Base-by-base conservation (phyloP, 257 asterid genomes). In the Nicotiana knightiana region DNA sequence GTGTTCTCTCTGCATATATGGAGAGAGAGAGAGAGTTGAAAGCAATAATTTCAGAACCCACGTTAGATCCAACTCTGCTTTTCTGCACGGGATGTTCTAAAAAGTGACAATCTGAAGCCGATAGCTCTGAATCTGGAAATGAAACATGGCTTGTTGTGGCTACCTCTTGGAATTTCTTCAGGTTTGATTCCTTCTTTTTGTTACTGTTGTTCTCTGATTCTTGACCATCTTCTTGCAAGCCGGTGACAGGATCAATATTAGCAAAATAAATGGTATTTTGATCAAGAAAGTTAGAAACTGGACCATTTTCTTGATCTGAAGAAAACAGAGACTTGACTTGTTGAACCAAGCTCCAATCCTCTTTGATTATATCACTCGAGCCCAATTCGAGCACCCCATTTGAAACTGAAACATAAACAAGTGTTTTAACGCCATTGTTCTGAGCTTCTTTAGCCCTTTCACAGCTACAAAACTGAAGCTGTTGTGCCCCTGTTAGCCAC, bases 361-460 rank as follows among this genome's bases (percentile, higher is more conserved):
- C 91, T 0, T 76, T 15, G 67, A 93, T 85, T 18, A 85, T 9
- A 6, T 85, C 83, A 43, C 82, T 89, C 6, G 98, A 94, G 0
- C 96, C 97, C 5, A 94, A 84, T 83, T 94, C 98, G 3, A 94
- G 86, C 0, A 94, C 93, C 11, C 97, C 97, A 32, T 82, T 37
- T 2, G 65, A 16, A 5, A 89, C 89, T 1, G 97, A 97, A 77
- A 94, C 88, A 15, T 91, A 91, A 2, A 90, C 97, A 85, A 93
- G 37, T 43, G 97, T 93, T 18, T 90, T 87, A 86, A 93, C 87
- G 1, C 98, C 95, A 79, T 89, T 94, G 84, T 67, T 64, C 88
- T 94, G 91, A 4, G 96, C 97, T 63, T 91, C 95, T 30, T 88
- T 91, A 0, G 95, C 92, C 4, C 97, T 91, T n/a, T 85, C 89